Percentiles rank a stretch among this genome's conserved stretches.
Evolutionary conservation across 1,139 yeast genomes (phyloP).

Genomic region (Saccharomyces hybrid): DNA sequence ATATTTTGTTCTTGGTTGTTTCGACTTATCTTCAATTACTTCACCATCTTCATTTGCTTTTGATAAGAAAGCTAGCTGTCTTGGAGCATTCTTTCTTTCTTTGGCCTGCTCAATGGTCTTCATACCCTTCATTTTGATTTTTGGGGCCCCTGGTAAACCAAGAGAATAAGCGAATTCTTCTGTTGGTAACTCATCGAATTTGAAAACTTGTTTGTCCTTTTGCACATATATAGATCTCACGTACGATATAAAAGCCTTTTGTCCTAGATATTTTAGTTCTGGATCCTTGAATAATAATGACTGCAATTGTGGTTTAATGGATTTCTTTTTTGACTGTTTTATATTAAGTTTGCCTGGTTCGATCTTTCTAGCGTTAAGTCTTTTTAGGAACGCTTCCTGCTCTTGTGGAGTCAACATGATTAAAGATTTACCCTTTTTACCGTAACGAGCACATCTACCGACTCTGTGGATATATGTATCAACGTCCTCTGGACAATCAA

Average conservation of each 20-base stretch:
- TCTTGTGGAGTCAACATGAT: conserved; percentile 79
- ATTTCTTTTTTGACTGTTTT: conserved; percentile 66
- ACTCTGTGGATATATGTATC: conserved; percentile 95
- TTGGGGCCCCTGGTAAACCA: conserved; percentile 96
- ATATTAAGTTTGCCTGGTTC: conserved; percentile 67
- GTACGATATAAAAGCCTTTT: conserved; percentile 90
- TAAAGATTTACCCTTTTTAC: conserved; percentile 79
- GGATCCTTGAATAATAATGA: conserved; percentile 89
- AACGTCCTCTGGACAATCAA: conserved; percentile 93
- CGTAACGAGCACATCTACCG: conserved; percentile 93
- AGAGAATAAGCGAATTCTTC: conserved; percentile 80
- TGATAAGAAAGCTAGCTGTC: conserved; percentile 52
- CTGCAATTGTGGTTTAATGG: conserved; percentile 78
- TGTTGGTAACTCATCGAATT: conserved; percentile 64
- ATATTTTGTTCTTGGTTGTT: conserved; percentile 72
- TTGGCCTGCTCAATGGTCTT: conserved; percentile 42
- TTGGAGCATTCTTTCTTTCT: conserved; percentile 74
- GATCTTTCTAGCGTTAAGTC: conserved; percentile 55
- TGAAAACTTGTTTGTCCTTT: conserved; percentile 78
- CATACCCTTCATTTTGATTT: conserved; percentile 61
- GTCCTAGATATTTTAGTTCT: conserved; percentile 84
- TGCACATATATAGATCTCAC: conserved; percentile 78
- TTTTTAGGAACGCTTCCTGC: conserved; percentile 65
- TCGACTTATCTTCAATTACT: conserved; percentile 32
- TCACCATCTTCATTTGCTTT: conserved; percentile 67